phyloP scores from a whole-genome alignment of 2,329 filamentous ascomycete genomes.

The Aspergillus sergii region DNA sequence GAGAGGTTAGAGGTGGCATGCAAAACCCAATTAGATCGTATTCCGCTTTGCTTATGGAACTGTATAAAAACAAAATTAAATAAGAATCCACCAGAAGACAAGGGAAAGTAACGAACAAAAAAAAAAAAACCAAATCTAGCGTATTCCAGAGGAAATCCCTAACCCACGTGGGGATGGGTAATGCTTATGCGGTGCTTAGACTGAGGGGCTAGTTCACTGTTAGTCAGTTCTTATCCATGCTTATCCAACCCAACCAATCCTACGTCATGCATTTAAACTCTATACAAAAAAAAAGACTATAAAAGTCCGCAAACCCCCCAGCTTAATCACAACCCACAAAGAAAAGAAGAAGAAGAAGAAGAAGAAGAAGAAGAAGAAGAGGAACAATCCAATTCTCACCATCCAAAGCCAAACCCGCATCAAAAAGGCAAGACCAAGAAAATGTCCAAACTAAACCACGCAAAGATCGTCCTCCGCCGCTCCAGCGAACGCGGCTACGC shows the following conservation, averaged over 20 bases:
- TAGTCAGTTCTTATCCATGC: background rate
- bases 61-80: too few species aligned
- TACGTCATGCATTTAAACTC: background rate
- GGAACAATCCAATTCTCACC: too few species aligned
- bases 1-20: background rate
- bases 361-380: too few species aligned
- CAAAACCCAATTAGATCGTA: background rate
- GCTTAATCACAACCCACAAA: background rate
- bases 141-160: background rate
- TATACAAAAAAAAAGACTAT: background rate
- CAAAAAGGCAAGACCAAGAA: too few species aligned
- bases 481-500: slow-evolving; percentile 73
- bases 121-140: background rate
- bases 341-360: background rate
- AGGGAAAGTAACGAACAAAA: background rate
- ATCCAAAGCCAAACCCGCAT: too few species aligned
- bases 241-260: background rate
- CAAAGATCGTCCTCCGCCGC: slow-evolving; percentile 73
- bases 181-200: background rate
- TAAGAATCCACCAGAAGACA: too few species aligned
- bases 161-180: background rate
- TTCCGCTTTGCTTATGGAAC: too few species aligned
- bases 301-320: background rate
- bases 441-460: slow-evolving; percentile 68
- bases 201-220: background rate